A percentile compares a stretch with the other conserved stretches of the same genome.
These are phyloP conservation scores for Chaetomium strumarium DNA, from an alignment of 2,329 filamentous ascomycete genomes.

Conservation along the genomic window DNA sequence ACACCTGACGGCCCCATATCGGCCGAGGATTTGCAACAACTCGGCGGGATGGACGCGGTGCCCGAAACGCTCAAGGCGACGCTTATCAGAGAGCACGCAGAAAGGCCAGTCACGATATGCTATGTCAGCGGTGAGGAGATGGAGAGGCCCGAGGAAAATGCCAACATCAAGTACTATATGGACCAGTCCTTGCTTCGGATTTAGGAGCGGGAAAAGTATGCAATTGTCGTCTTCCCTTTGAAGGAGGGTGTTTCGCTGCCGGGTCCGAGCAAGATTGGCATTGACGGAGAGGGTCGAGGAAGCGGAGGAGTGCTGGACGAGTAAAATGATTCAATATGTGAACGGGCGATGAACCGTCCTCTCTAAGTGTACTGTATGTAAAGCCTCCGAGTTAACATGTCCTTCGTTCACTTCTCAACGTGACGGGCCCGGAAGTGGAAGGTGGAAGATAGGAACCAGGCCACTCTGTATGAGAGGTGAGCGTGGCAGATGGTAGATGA, in stretches of 20 bases:
- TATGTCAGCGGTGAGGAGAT: not conserved
- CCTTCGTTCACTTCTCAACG: no score
- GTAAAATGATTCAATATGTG: not conserved
- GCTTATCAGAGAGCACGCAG: not conserved
- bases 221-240: not conserved
- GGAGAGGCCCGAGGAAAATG: not conserved
- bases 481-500: no score
- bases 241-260: not conserved
- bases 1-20: not conserved
- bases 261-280: not conserved
- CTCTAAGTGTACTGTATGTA: no score
- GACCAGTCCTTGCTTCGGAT: not conserved
- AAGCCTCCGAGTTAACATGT: no score
- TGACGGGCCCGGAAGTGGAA: no score
- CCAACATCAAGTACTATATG: not conserved
- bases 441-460: no score
- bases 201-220: not conserved
- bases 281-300: not conserved
- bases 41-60: not conserved
- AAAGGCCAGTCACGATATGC: not conserved
- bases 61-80: not conserved
- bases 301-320: not conserved
- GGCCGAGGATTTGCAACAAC: not conserved
- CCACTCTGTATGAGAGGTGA: no score
- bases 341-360: no score